Evolutionary conservation across 1,284 basidiomycete genomes (phyloP), one percentile per base, ranked within the genome.

Genomic region (Cryptococcus floricola): DNA sequence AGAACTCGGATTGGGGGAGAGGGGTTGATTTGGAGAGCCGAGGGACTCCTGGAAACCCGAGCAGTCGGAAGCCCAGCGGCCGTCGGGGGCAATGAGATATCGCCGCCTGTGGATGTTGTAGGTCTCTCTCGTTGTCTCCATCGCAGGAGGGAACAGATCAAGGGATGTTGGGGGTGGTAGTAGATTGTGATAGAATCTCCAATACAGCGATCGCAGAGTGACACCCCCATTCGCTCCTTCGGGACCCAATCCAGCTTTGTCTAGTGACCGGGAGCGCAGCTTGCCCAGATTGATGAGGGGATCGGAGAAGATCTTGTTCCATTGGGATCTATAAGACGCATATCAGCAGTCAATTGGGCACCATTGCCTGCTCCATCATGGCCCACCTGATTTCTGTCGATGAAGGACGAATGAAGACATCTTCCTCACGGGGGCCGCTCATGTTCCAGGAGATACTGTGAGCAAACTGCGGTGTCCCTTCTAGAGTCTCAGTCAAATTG

Each of bases 61-160:
- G 53, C 77, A 77, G 63, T 79, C 77, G 0, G 70, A 62, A 7
- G 78, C 75, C 78, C 78, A 80, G 38, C 75, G 62, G 2, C 79
- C 79, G 56, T 81, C 80, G 0, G 80, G 80, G 5, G 78, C 75
- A 8, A 77, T 63, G 23, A 81, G 73, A 59, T 74, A 79, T 41
- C 70, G 66, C 39, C 67, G 54, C 14, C 79, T 59, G 16, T 79
- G 65, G 2, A 64, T 57, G n/a, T 71, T 62, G 60, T 79, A 80
- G 2, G 62, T 57, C 8, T 65, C 49, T 12, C 78, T 63, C 0
- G 64, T 56, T 0, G 63, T 42, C 4, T 64, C 28, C 2, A 75
- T 59, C 0, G 69, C 52, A 1, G 65, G 60, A 1, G 68, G 58
- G 39, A 74, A 76, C 10, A 70, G 65, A 25, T 73, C 64, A 3